phyloP scores from a whole-genome alignment of 2,329 filamentous ascomycete genomes.

The Myriosclerotinia curreyana region DNA sequence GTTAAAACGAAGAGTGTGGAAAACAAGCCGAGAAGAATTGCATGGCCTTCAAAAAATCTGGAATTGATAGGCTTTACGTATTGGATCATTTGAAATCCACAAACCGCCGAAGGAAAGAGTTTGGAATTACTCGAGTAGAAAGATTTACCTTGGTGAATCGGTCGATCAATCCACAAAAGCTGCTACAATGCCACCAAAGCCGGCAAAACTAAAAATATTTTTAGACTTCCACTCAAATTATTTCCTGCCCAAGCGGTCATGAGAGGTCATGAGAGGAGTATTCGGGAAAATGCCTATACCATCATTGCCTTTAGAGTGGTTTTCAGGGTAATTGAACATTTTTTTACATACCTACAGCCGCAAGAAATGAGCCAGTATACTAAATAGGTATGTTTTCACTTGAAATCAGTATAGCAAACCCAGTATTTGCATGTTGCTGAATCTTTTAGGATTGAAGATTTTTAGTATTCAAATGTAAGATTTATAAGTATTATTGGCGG shows the following conservation, averaged over 20 bases:
- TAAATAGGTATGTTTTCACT: conserved; percentile 62
- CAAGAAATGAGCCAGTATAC: conserved; percentile 80
- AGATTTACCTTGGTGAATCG: conserved; percentile 39
- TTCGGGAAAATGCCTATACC: conserved; percentile 72
- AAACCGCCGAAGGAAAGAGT: background rate
- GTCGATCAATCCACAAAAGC: conserved; percentile 48
- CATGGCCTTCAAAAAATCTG: conserved; percentile 47
- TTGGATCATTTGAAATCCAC: background rate
- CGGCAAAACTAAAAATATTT: conserved; percentile 88
- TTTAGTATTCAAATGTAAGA: background rate
- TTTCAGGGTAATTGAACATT: conserved; percentile 23
- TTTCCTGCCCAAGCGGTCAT: conserved; percentile 85
- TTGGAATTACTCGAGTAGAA: conserved; percentile 35
- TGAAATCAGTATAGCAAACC: conserved; percentile 75
- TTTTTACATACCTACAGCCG: conserved; percentile 53
- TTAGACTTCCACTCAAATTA: conserved; percentile 88
- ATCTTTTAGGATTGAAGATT: background rate
- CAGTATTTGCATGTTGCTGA: conserved; percentile 50
- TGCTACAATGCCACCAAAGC: conserved; percentile 69
- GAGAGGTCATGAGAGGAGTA: conserved; percentile 76
- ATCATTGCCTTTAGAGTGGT: conserved; percentile 1
- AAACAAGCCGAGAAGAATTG: conserved; percentile 44
- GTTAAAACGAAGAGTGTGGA: conserved; percentile 51
- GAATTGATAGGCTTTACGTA: background rate
- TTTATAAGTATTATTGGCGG: background rate